Base-by-base conservation (phyloP, 257 asterid genomes). In the Ocimum tenuiflorum region DNA sequence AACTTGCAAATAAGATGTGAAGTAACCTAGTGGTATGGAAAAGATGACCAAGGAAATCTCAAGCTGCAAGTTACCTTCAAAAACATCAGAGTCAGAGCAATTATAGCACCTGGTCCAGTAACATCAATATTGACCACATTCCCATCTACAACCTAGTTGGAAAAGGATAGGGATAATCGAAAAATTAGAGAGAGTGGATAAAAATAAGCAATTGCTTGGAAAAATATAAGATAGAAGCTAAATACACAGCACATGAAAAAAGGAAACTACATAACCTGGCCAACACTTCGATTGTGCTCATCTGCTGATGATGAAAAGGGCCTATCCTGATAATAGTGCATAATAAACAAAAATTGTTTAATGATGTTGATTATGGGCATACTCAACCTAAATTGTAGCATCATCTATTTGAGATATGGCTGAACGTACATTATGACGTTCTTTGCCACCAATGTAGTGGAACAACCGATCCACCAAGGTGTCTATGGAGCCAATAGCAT, bases 81-180 rank as follows among this genome's bases (percentile, higher is more conserved):
- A 79, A 66, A 89, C 86, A 92, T 81, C 67, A 92, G 83, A 65
- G 94, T 85, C 27, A 92, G 83, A 77, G 99, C 99, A 52, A 92
- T 77, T 77, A 83, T 81, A 46, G 99, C 95, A 65, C 95, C 99
- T 12, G 97, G 99, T 53, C 91, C 97, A 76, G 99, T 92, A 60
- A 92, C 95, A 62, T 89, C 99, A 83, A 89, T 77, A 76, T 92
- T 92, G 63, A 87, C 73, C 24, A 69, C 70, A 70, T 79, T 75
- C 69, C 85, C 96, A 62, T 92, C 99, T 58, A 74, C 72, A 74
- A 79, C 60, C 99, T 92, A 80, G 65, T 27, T 69, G 55, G 51
- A 17, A 38, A 66, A 56, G 68, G 71, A 48, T 19, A 63, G 43
- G 41, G 66, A 42, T 64, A 78, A 65, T 73, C n/a, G 72, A 63